Evolutionary conservation across 169 alveolate genomes (phyloP), one percentile per base, ranked within the genome.

Genomic region (Cryptosporidium baileyi): DNA sequence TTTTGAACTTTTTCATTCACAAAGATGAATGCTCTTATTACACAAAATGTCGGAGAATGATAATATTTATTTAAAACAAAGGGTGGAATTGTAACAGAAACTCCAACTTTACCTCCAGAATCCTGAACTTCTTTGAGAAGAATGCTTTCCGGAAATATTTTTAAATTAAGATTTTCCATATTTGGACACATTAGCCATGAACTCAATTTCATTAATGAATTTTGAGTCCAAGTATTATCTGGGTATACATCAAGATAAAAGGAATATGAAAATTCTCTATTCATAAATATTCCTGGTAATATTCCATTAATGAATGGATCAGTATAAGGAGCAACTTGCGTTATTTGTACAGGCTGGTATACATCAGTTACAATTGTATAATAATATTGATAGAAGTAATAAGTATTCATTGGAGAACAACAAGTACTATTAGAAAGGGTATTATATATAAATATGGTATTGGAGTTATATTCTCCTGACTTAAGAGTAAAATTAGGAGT

Each of bases 271-370:
- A 74, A 74, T 13, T 57, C 59, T 74, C 85, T 74, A 30, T 57
- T 74, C 85, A 74, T 74, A 51, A 74, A 74, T 51, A 74, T 74
- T 17, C 85, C 85, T 19, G 85, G 85, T n/a, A 74, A 61, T 26
- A 74, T 74, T 38, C 74, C 85, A 7, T 67, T 67, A 38, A 61
- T 59, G 36, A 51, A 74, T 54, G 85, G 85, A 11, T 74, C 85
- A 41, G 85, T 74, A 54, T 38, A 74, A 13, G 85, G 85, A 22
- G 51, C 43, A 22, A 74, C 54, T 74, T 74, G 85, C 3, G 85
- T 74, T 38, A 74, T 17, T 40, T 74, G 85, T 32, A 74, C 54
- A 22, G 85, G 85, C 44, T 74, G 85, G 28, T 36, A 74, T 22
- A 38, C 57, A 15, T 57, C 67, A 17, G 85, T 74, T 13, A 74